Conservation (phyloP, 2,329 filamentous ascomycete species). For the Talaromyces sp. region DNA sequence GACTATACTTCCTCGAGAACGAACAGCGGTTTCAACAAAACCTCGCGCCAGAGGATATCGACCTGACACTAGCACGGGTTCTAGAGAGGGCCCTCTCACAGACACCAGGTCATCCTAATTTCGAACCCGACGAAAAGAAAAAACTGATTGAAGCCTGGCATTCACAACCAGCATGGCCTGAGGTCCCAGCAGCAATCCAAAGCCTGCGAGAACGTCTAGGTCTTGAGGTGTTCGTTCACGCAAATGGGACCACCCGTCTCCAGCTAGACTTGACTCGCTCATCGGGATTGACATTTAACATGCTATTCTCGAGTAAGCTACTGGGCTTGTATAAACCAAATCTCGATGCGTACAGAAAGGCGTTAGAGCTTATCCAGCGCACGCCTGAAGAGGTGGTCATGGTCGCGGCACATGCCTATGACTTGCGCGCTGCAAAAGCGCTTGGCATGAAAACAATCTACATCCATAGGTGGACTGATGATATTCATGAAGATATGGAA, state of each 20-base stretch:
- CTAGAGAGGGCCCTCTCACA: conserved; percentile 43
- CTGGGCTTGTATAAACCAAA: conserved; percentile 55
- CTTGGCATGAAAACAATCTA: conserved; percentile 58
- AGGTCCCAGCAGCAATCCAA: conserved; percentile 49
- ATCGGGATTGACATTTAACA: conserved; percentile 53
- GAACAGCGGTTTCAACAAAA: conserved; percentile 40
- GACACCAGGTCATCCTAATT: conserved; percentile 16
- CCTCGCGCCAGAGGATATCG: conserved; percentile 53
- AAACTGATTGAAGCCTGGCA: conserved; percentile 51
- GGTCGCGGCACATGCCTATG: conserved; percentile 60
- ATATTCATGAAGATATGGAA: conserved; percentile 52
- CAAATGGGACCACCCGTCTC: conserved; percentile 59
- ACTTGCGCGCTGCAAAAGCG: conserved; percentile 52
- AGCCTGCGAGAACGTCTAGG: conserved; percentile 39
- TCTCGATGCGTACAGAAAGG: conserved; percentile 51
- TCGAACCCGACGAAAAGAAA: conserved; percentile 20
- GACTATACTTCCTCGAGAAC: conserved; percentile 53
- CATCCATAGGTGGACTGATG: conserved; percentile 57
- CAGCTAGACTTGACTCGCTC: conserved; percentile 57
- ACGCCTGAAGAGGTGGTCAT: conserved; percentile 53
- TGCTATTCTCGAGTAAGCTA: conserved; percentile 57
- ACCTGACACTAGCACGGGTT: conserved; percentile 50
- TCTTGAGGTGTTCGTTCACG: conserved; percentile 54
- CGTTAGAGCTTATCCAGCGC: conserved; percentile 48
- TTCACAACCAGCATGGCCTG: conserved; percentile 54